These are phyloP conservation scores for Priceomyces fermenticarens DNA, from an alignment of 805 yeast species.

Conservation along the genomic window DNA sequence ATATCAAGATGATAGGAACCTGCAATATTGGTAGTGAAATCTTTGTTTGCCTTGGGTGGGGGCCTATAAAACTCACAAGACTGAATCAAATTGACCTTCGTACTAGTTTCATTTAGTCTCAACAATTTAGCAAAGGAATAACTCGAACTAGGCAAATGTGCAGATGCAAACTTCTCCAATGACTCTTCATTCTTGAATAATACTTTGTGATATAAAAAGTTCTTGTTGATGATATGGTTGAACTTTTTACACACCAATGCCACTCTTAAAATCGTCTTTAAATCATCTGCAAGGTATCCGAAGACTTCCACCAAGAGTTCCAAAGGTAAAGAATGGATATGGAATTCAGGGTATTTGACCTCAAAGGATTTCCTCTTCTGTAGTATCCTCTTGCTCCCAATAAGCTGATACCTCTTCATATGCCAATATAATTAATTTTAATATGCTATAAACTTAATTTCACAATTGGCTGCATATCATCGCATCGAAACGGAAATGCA, in stretches of 20 bases:
- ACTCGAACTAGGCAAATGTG: slow-evolving; percentile 24
- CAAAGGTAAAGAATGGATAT: slow-evolving; percentile 40
- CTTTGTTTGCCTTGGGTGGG: slow-evolving; percentile 21
- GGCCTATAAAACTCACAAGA: slow-evolving; percentile 31
- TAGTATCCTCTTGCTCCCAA: slow-evolving; percentile 32
- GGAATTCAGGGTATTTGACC: slow-evolving; percentile 23
- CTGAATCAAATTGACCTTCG: slow-evolving; percentile 29
- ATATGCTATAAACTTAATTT: too few relatives aligned
- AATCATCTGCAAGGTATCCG: slow-evolving; percentile 17
- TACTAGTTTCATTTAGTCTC: slow-evolving; percentile 22
- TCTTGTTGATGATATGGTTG: slow-evolving; percentile 31
- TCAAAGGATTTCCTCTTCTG: slow-evolving; percentile 8
- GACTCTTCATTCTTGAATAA: slow-evolving; percentile 19
- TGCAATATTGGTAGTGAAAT: slow-evolving; percentile 28
- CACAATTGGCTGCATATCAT: too few relatives aligned
- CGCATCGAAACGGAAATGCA: too few relatives aligned
- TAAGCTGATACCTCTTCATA: slow-evolving; percentile 42
- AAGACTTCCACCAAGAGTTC: slow-evolving; percentile 40
- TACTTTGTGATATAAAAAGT: slow-evolving; percentile 34
- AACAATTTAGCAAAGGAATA: slow-evolving; percentile 19
- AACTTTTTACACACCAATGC: slow-evolving; percentile 37
- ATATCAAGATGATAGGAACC: slow-evolving; percentile 34
- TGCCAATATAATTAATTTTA: too few relatives aligned
- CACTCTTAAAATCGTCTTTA: slow-evolving; percentile 19
- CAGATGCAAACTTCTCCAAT: slow-evolving; percentile 35